Percentiles rank a stretch among this genome's conserved stretches.
Evolutionary conservation across 257 asterid genomes (phyloP).

Genomic region (Solanum bulbocastanum): DNA sequence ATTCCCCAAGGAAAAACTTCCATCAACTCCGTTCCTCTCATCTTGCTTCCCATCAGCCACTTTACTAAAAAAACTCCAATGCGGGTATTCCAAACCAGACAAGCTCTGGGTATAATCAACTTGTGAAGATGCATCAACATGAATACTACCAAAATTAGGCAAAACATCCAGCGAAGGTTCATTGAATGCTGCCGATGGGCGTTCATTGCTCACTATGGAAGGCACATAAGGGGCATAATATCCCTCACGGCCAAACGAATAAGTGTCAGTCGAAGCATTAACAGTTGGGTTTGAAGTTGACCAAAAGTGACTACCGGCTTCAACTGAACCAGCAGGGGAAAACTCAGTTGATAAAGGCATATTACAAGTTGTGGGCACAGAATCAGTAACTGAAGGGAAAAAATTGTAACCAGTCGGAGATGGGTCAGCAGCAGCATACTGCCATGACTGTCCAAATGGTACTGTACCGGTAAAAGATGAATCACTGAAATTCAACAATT

Average conservation of each 20-base stretch:
- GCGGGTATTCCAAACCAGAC: conserved; percentile 49
- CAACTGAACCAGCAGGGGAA: conserved; percentile 23
- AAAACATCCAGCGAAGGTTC: conserved; percentile 23
- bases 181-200: conserved; percentile 13
- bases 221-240: conserved; percentile 39
- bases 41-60: conserved; percentile 34
- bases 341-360: conserved; percentile 20
- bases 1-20: conserved; percentile 22
- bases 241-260: conserved; percentile 35
- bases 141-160: conserved; percentile 27
- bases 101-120: conserved; percentile 43
- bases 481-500: conserved; percentile 34
- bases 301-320: conserved; percentile 29
- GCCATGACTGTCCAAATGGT: conserved; percentile 46
- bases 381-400: conserved; percentile 16
- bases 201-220: conserved; percentile 24
- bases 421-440: conserved; percentile 30
- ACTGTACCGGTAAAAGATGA: conserved; percentile 16
- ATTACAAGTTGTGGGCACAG: conserved; percentile 22
- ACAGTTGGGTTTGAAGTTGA: conserved; percentile 17
- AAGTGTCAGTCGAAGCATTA: conserved; percentile 11
- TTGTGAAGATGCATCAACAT: conserved; percentile 25
- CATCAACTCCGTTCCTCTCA: conserved; percentile 27
- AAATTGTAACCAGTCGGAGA: conserved; percentile 25
- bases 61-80: conserved; percentile 40